These are phyloP conservation scores for Ustilago esculenta DNA, from an alignment of 1,284 basidiomycete genomes.

Conservation along the genomic window DNA sequence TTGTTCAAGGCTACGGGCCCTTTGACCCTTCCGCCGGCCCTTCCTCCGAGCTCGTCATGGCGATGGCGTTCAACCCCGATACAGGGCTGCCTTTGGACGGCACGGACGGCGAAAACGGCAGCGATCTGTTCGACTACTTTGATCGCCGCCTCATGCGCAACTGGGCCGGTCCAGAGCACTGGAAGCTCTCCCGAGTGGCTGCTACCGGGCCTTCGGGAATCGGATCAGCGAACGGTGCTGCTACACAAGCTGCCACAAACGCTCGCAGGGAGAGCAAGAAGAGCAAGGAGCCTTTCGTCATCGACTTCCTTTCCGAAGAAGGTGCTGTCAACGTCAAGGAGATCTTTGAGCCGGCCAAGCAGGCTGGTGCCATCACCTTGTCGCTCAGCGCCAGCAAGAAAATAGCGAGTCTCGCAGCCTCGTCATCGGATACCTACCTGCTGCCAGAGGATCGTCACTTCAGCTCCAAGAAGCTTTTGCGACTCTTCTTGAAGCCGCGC, in stretches of 20 bases:
- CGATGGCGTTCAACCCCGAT: conserved; percentile 73
- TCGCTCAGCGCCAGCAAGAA: conserved; percentile 65
- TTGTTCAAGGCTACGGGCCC: conserved; percentile 32
- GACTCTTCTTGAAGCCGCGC: conserved; percentile 86
- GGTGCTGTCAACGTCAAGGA: conserved; percentile 75
- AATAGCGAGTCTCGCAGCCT: conserved; percentile 67
- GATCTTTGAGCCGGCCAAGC: conserved; percentile 74
- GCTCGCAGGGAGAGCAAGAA: conserved; percentile 43
- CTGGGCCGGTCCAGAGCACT: conserved; percentile 99
- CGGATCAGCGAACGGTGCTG: conserved; percentile 20
- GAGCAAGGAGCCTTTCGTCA: conserved; percentile 79
- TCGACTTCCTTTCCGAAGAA: conserved; percentile 81
- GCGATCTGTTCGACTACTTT: conserved; percentile 82
- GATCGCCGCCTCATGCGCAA: conserved; percentile 89
- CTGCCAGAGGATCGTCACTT: conserved; percentile 99
- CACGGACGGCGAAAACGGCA: conserved; percentile 39
- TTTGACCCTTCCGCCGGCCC: conserved; percentile 47
- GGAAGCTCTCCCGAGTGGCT: conserved; percentile 75
- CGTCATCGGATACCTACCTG: conserved; percentile 72
- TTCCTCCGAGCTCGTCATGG: conserved; percentile 79
- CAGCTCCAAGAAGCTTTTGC: conserved; percentile 84
- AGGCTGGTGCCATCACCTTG: conserved; percentile 66
- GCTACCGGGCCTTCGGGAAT: conserved; percentile 32
- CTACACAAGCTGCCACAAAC: conserved; percentile 18
- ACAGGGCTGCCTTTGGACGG: conserved; percentile 30